Evolutionary conservation across 371 early-diverging fungal species (phyloP), one percentile per base, ranked within the genome.

Genomic region (Lichtheimia ornata): DNA sequence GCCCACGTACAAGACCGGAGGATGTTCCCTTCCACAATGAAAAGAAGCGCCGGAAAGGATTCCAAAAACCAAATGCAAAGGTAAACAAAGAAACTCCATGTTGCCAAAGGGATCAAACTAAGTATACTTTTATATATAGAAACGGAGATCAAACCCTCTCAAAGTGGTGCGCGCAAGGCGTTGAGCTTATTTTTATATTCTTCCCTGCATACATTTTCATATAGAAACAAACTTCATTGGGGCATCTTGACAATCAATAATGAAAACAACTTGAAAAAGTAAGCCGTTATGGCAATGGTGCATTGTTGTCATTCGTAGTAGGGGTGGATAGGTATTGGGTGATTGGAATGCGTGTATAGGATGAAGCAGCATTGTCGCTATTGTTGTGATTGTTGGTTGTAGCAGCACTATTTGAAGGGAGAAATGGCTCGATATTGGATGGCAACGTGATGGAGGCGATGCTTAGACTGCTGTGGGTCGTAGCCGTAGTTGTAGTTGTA

Each of bases 61-160:
- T 25, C 20, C 35, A 54, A 4, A 58, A 51, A 17, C 25, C 45
- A 5, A 20, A 20, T 35, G 54, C 20, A 50, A 59, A 66, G 62
- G 63, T 62, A 35, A 42, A 40, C 27, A 35, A 27, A 54, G 18
- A 52, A 9, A 24, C 14, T 4, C 0, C 4, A 22, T 52, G 24
- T 27, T 14, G 54, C 43, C 28, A 51, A 56, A 11, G 7, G 25
- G 28, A 20, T 13, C 5, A 22, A 27, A 15, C n/a, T 25, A 50
- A 14, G 11, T 53, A 17, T 53, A 41, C 30, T 53, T 9, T 43
- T 24, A 13, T 42, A 13, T 42, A 40, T 57, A 81, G 84, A 85
- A 83, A 72, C 79, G 81, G 15, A 85, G 82, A 68, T 53, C 58
- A 40, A 82, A 85, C 59, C 86, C 86, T 45, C 71, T 85, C 42